Evolutionary conservation across 1,139 yeast genomes (phyloP), one percentile per base, ranked within the genome.

Genomic region (Pichia cactophila): DNA sequence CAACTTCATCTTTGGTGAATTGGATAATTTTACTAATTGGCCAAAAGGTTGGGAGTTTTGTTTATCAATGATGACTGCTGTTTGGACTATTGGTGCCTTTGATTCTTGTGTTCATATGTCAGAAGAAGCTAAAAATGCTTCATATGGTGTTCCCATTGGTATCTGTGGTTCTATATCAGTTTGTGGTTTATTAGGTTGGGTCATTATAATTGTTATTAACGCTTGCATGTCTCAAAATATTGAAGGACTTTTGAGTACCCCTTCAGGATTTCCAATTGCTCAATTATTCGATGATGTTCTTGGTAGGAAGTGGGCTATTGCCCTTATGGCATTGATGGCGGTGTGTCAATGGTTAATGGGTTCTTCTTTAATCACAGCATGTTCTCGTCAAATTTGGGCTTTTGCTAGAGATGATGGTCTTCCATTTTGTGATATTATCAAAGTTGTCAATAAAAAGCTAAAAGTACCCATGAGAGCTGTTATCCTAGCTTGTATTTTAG

Each of bases 91-190:
- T 58, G 81, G 82, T 54, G 81, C 86, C 0, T 83, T 81, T 60
- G 90, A 83, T 62, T 77, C 85, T 6, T 81, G 84, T 56, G 80
- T 83, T 45, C 90, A 83, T 64, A 78, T 82, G 76, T 73, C 82
- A 29, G 92, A 84, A 63, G 90, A 84, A 61, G 85, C 86, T 28
- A 70, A 71, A 42, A 77, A 81, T 59, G 87, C 90, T 12, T 72
- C 81, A 26, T 71, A 69, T 48, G 79, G 86, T n/a, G 82, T 83
- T 17, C 88, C 90, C 11, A 65, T 77, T 42, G 90, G 88, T 33
- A 83, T 80, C 48, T 66, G 75, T 43, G 67, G 74, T 31, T 74
- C 83, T 17, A 81, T 82, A 53, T 58, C 73, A 17, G 74, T 71
- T 44, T 81, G 89, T 63, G 78, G 83, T 71, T 52, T 80, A 33